Evolutionary conservation across 352 stramenopile species (phyloP).

Genomic region (Pilasporangium apinafurcum): DNA sequence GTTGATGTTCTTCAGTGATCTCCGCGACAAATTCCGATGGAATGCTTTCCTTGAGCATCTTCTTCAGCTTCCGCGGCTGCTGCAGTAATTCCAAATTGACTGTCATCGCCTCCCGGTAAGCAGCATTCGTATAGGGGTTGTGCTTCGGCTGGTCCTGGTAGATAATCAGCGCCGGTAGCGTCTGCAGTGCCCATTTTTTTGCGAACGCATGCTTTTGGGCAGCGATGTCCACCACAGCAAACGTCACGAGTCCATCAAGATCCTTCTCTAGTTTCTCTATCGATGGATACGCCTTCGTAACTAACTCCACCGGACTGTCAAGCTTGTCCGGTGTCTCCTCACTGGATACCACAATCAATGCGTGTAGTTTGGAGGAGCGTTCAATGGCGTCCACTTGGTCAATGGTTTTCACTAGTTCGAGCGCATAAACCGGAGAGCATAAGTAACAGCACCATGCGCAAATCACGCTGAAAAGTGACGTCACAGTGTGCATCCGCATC

Average conservation of each 20-base stretch:
- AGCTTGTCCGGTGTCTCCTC: slow-evolving; percentile 6
- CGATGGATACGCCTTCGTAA: slow-evolving; percentile 22
- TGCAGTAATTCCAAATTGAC: slow-evolving; percentile 25
- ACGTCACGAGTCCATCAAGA: slow-evolving; percentile 30
- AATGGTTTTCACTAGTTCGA: slow-evolving; percentile 2
- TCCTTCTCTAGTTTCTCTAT: slow-evolving; percentile 32
- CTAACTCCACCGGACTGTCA: slow-evolving; percentile 26
- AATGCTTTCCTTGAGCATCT: slow-evolving; percentile 54
- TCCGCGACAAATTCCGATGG: slow-evolving; percentile 42
- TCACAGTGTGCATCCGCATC: too few relatives aligned
- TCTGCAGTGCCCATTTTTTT: slow-evolving; percentile 49
- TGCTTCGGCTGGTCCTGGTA: slow-evolving; percentile 55
- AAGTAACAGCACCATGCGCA: too few relatives aligned
- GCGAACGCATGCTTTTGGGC: slow-evolving; percentile 19
- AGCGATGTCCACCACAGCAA: slow-evolving; percentile 36
- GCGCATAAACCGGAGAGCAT: too few relatives aligned
- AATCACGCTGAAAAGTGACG: too few relatives aligned
- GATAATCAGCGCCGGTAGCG: slow-evolving; percentile 42
- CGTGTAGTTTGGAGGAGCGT: slow-evolving; percentile 1
- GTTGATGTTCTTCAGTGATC: slow-evolving; percentile 16
- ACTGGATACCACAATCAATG: slow-evolving; percentile 6
- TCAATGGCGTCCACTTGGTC: slow-evolving; percentile 5
- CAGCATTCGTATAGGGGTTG: slow-evolving; percentile 69
- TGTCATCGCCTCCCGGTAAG: slow-evolving; percentile 44
- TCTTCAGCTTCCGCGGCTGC: slow-evolving; percentile 48